Evolutionary conservation across 1,284 basidiomycete species (phyloP).

Genomic region (Sporisorium sorghi): DNA sequence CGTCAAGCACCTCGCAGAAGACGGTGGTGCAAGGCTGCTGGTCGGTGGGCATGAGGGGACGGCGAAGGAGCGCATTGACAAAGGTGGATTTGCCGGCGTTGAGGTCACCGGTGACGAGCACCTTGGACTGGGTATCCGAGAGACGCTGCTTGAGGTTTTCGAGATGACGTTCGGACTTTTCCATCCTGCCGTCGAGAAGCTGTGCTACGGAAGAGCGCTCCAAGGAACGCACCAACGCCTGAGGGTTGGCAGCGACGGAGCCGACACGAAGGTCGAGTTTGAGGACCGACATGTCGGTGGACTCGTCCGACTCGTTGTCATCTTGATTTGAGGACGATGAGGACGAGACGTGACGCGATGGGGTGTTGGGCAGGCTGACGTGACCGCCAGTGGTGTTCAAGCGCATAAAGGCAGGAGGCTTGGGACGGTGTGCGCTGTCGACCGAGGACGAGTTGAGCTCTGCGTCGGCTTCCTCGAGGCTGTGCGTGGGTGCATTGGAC

Average conservation of each 20-base stretch:
- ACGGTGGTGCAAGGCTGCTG: conserved; percentile 98
- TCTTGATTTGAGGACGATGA: conserved; percentile 6
- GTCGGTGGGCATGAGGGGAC: conserved; percentile 88
- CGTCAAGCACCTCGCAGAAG: conserved; percentile 97
- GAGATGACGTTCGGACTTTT: conserved; percentile 82
- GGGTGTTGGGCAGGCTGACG: conserved; percentile 48
- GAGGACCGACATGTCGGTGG: conserved; percentile 74
- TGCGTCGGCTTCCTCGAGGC: conserved; percentile 40
- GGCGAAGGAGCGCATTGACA: conserved; percentile 89
- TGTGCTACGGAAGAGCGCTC: conserved; percentile 93
- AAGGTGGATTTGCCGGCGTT: conserved; percentile 99
- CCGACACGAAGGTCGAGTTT: conserved; percentile 93
- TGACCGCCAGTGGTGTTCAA: conserved; percentile 41
- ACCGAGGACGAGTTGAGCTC: conserved; percentile 12
- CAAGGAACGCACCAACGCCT: conserved; percentile 86
- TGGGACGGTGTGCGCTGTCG: conserved; percentile 23
- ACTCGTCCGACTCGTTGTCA: conserved; percentile 27
- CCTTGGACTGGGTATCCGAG: conserved; percentile 91
- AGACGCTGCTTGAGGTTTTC: conserved; percentile 86
- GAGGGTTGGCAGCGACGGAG: conserved; percentile 73
- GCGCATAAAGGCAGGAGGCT: conserved; percentile 41
- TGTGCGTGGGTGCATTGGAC: conserved; percentile 28
- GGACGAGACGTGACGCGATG: conserved; percentile 20
- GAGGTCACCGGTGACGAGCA: conserved; percentile 97
- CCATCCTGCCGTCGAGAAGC: conserved; percentile 86